Evolutionary conservation across 2,329 filamentous ascomycete species (phyloP), one percentile per base, ranked within the genome.

Genomic region (Corinectria fuckeliana): DNA sequence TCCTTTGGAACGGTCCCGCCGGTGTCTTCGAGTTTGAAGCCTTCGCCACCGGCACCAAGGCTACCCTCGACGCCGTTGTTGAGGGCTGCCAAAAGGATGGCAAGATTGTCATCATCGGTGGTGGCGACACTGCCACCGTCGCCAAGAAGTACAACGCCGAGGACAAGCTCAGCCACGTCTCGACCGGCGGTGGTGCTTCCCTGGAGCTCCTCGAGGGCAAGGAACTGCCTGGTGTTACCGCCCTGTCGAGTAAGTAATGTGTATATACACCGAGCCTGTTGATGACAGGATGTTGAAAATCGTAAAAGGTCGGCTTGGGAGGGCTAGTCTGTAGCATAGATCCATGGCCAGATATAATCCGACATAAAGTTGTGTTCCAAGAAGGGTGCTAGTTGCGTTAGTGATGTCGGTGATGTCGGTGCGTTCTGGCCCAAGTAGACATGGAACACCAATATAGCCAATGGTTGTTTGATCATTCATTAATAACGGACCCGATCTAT

Each of bases 171-270:
- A 97, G 93, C 83, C 95, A 99, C 82, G 95, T 99, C 65, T 97
- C 93, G 50, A 99, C 95, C 28, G 95, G 95, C 70, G 95, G 95
- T 74, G 95, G 95, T 81, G 95, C 95, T 68, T 94, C 90, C 71
- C 84, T 99, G 74, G 95, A 99, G 85, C 84, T 99, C 72, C 88
- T 99, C 64, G 95, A 99, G 87, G 95, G 95, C 80, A 99, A 99
- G 87, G 94, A 92, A 67, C 85, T 99, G 74, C 95, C 95, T 57
- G 95, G 95, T 84, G 93, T 99, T 65, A 84, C 86, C 74, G 94
- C 94, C 71, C 88, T 99, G 77, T 97, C 93, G 80, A 88, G 85
- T 80, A 88, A 88, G 82, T 89, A 82, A 77, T 68, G 23, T 66
- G 58, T 65, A 62, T 61, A 49, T 50, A 67, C 45, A 52, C 62